Conservation (phyloP, 2,329 filamentous ascomycete species). For the Myriosclerotinia duriaeana region DNA sequence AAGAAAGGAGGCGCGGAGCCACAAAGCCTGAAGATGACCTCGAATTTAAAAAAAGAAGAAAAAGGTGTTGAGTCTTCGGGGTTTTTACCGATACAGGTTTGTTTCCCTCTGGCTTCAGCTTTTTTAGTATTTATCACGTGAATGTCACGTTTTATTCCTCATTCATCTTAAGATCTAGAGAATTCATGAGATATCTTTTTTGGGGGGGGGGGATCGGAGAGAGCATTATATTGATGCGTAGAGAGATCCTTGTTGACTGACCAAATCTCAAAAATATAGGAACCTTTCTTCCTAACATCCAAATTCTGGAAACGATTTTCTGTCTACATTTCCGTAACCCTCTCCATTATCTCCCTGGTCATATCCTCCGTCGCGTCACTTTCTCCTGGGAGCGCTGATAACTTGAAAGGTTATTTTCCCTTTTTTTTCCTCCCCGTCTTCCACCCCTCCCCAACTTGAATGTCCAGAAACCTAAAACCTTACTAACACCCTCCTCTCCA, state of each 20-base stretch:
- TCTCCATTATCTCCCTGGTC: conserved; percentile 30
- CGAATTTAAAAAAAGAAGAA: background rate
- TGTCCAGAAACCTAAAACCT: background rate
- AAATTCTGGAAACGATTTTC: conserved; percentile 37
- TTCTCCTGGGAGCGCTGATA: conserved; percentile 5
- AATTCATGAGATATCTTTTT: background rate
- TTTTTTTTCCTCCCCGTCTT: background rate
- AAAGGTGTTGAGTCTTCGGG: background rate
- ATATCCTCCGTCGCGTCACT: conserved; percentile 30
- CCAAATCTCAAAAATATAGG: conserved; percentile 5
- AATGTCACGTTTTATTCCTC: background rate
- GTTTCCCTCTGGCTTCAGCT: background rate
- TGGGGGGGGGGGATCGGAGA: no score
- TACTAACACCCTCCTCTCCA: background rate
- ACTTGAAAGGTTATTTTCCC: conserved; percentile 25
- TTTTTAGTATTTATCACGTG: background rate
- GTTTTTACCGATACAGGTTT: background rate
- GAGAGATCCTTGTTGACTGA: background rate
- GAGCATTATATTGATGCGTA: background rate
- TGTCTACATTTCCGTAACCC: conserved; percentile 29
- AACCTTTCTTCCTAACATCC: conserved; percentile 29
- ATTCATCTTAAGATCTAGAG: background rate
- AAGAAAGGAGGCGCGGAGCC: background rate
- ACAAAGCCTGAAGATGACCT: background rate
- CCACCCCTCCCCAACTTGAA: no score